These are phyloP conservation scores for Dichotomocladium elegans DNA, from an alignment of 371 early-diverging fungal genomes.

Conservation along the genomic window DNA sequence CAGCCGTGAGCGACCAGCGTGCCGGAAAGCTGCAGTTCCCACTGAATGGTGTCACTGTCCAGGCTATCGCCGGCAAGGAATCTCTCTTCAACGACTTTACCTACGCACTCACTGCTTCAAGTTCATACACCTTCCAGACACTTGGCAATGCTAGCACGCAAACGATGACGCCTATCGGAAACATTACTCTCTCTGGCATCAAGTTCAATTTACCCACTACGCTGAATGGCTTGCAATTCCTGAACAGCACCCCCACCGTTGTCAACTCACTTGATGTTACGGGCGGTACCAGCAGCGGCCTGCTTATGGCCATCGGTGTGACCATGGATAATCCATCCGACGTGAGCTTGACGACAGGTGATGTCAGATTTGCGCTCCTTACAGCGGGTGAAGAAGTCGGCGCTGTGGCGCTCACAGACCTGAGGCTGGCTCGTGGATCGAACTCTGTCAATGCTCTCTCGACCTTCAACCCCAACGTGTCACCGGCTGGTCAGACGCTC, in stretches of 20 bases:
- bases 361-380: constrained; percentile 38
- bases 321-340: constrained; percentile 56
- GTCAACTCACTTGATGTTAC: constrained; percentile 53
- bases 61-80: constrained; percentile 30
- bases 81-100: constrained; percentile 44
- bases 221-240: constrained; percentile 54
- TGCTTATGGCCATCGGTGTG: constrained; percentile 46
- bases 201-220: constrained; percentile 47
- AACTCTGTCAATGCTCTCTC: constrained; percentile 44
- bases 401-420: constrained; percentile 36
- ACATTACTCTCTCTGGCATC: constrained; percentile 47
- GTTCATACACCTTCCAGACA: constrained; percentile 38
- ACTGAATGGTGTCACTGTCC: constrained; percentile 28
- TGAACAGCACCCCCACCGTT: constrained; percentile 49
- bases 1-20: constrained; percentile 41
- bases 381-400: constrained; percentile 39
- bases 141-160: constrained; percentile 44
- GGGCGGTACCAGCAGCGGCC: constrained; percentile 42
- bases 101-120: constrained; percentile 36
- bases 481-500: constrained; percentile 39
- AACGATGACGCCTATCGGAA: constrained; percentile 55
- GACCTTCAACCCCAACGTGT: constrained; percentile 41
- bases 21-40: constrained; percentile 47
- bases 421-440: constrained; percentile 40
- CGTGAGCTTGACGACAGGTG: constrained; percentile 49